These are phyloP conservation scores for Pouteria glomerata DNA, from an alignment of 148 eudicot species.

Conservation along the genomic window DNA sequence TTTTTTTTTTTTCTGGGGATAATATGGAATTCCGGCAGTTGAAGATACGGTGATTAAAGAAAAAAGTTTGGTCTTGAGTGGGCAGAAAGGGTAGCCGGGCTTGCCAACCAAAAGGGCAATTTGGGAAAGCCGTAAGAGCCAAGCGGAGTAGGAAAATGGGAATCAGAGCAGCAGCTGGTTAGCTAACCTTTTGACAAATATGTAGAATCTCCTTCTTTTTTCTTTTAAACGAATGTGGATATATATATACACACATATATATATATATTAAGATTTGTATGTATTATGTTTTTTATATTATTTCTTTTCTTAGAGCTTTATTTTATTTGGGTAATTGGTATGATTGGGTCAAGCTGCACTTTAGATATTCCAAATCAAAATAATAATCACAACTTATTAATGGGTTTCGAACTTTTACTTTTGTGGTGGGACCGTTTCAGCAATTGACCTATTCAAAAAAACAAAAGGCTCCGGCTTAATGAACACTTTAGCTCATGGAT, in stretches of 20 bases:
- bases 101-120: background rate
- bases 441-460: conserved; percentile 8
- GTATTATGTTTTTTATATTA: background rate
- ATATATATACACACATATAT: background rate
- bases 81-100: conserved; percentile 21
- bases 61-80: conserved; percentile 17
- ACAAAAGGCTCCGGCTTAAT: background rate
- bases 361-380: conserved; percentile 5
- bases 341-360: conserved; percentile 12
- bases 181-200: conserved; percentile 12
- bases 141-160: conserved; percentile 1
- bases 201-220: background rate
- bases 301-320: background rate
- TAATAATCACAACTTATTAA: conserved; percentile 17
- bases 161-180: background rate
- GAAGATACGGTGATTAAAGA: background rate
- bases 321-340: conserved; percentile 7
- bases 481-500: background rate
- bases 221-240: too few species aligned
- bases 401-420: conserved; percentile 4
- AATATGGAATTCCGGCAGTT: too few species aligned
- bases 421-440: conserved; percentile 9
- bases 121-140: background rate
- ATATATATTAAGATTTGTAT: background rate
- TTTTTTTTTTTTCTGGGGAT: too few species aligned